Conservation (phyloP, 345 rosid genomes). For the Eucalyptus regnans region DNA sequence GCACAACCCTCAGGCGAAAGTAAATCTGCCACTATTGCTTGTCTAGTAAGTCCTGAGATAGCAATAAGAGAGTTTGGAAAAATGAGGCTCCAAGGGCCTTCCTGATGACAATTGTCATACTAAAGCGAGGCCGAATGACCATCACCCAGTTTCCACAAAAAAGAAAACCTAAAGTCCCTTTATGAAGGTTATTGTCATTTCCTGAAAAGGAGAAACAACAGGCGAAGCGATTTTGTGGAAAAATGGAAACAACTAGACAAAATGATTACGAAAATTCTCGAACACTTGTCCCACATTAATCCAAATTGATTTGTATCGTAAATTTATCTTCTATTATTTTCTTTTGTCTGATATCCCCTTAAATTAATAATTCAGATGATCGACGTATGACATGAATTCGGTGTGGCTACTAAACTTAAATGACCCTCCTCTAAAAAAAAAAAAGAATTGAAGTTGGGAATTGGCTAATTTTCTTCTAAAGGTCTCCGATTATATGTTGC, state of each 20-base stretch:
- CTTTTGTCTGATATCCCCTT: accelerated
- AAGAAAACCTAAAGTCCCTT: no score
- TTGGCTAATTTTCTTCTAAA: neutral
- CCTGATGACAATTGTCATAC: no score
- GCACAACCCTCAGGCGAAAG: no score
- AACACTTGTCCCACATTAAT: neutral
- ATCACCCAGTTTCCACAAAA: no score
- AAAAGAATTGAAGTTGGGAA: neutral
- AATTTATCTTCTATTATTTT: neutral
- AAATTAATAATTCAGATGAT: neutral
- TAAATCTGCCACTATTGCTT: no score
- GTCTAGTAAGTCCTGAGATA: no score
- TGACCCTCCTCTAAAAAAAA: neutral
- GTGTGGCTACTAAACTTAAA: neutral
- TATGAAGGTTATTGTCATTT: no score
- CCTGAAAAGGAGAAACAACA: neutral
- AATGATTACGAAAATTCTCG: neutral
- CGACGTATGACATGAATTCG: accelerated
- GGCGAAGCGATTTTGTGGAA: neutral
- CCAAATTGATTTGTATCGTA: neutral
- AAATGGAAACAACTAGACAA: neutral
- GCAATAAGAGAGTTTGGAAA: no score
- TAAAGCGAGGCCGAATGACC: no score
- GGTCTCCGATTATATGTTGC: neutral
- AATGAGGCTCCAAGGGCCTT: no score